Evolutionary conservation across 176 grass and related monocot species (phyloP).

Genomic region (Oryza meridionalis): DNA sequence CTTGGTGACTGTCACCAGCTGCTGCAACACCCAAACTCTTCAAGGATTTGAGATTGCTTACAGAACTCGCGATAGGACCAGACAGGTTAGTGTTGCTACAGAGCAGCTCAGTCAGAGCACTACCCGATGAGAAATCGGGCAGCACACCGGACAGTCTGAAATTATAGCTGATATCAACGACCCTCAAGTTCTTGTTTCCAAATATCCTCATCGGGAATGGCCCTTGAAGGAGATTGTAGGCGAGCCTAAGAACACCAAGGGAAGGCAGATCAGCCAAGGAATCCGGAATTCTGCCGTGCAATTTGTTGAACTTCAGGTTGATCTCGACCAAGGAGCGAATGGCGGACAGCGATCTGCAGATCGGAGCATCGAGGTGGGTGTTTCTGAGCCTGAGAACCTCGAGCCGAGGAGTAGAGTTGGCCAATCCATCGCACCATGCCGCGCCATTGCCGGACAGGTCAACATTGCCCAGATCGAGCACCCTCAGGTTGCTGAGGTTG

Average conservation of each 20-base stretch:
- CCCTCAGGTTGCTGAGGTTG: constrained; percentile 47
- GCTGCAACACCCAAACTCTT: constrained; percentile 36
- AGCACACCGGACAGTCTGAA: constrained; percentile 33
- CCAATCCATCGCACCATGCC: constrained; percentile 46
- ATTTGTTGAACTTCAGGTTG: constrained; percentile 35
- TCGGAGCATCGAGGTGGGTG: constrained; percentile 14
- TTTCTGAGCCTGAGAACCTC: constrained; percentile 29
- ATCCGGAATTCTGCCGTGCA: constrained; percentile 43
- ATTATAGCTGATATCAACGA: constrained; percentile 52
- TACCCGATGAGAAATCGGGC: constrained; percentile 36
- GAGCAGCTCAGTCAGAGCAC: constrained; percentile 25
- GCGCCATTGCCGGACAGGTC: constrained; percentile 42
- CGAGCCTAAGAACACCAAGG: constrained; percentile 39
- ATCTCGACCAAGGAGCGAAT: constrained; percentile 40
- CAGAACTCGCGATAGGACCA: constrained; percentile 39
- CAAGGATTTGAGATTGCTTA: constrained; percentile 47
- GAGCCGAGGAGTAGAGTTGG: constrained; percentile 40
- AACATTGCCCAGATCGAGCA: constrained; percentile 42
- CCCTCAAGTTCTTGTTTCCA: constrained; percentile 38
- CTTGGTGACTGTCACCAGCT: neutral
- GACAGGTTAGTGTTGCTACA: constrained; percentile 59
- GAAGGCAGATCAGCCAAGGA: constrained; percentile 51
- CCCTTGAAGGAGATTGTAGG: constrained; percentile 41
- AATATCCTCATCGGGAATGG: constrained; percentile 45
- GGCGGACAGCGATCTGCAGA: constrained; percentile 30